Evolutionary conservation across 257 asterid species (phyloP).

Genomic region (Coffea eugenioides): DNA sequence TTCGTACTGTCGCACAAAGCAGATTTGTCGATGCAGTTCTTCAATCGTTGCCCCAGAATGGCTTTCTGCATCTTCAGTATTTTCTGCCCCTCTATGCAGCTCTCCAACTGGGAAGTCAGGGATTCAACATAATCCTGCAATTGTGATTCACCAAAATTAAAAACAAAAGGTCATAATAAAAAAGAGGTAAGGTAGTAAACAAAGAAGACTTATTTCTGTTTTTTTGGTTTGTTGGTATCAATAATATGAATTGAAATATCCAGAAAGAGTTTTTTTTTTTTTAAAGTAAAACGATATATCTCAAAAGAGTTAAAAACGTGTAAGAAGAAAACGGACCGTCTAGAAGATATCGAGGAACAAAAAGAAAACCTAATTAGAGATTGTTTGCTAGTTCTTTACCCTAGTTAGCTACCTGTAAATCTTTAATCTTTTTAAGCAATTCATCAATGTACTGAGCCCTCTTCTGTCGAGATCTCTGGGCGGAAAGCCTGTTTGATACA

Average conservation of each 20-base stretch:
- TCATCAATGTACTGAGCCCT: slow-evolving; percentile 25
- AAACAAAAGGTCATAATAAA: not conserved
- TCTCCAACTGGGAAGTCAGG: slow-evolving; percentile 6
- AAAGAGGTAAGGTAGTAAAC: not conserved
- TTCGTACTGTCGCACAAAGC: slow-evolving; percentile 5
- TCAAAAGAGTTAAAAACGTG: no score
- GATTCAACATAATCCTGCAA: slow-evolving; percentile 17
- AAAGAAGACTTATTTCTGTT: not conserved
- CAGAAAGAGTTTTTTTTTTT: no score
- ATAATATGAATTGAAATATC: not conserved
- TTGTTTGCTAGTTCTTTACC: not conserved
- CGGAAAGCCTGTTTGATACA: slow-evolving; percentile 57
- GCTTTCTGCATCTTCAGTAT: slow-evolving; percentile 6
- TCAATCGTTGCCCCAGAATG: slow-evolving; percentile 12
- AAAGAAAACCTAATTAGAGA: not conserved
- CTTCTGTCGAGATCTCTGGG: slow-evolving; percentile 41
- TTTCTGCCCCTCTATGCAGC: not conserved
- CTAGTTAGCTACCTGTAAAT: slow-evolving; percentile 34
- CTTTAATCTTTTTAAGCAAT: slow-evolving; percentile 34
- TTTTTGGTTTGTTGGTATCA: no score
- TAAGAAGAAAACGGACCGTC: no score
- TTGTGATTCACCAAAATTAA: not conserved
- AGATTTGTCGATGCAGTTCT: not conserved
- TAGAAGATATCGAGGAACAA: not conserved
- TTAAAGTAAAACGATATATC: no score